A percentile compares a stretch with the other conserved stretches of the same genome.
phyloP scores from a whole-genome alignment of 208 protist species.

The Crithidia expoeki region DNA sequence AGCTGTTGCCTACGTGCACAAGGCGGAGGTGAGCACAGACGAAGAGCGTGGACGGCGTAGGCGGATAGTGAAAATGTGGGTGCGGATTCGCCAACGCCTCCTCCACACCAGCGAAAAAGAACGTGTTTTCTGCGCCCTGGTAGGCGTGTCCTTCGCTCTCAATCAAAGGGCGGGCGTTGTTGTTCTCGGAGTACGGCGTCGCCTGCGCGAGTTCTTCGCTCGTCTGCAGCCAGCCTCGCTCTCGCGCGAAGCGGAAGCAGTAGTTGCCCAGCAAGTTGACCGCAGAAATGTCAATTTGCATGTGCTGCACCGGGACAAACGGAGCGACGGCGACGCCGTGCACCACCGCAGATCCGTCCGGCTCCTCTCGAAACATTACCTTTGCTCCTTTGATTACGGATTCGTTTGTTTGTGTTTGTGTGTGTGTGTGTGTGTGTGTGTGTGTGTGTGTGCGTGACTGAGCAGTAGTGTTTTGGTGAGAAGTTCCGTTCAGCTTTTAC shows the following conservation, averaged over 20 bases:
- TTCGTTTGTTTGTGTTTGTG: too few species aligned
- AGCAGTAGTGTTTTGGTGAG: too few species aligned
- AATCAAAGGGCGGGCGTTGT: conserved; percentile 20
- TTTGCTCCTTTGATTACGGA: too few species aligned
- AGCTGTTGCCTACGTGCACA: conserved; percentile 56
- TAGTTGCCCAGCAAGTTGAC: conserved; percentile 63
- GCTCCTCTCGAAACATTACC: conserved; percentile 39
- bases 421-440: too few species aligned
- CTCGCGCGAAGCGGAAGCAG: conserved; percentile 55
- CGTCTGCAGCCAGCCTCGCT: conserved; percentile 67
- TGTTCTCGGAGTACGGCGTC: conserved; percentile 16
- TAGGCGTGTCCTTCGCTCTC: conserved; percentile 30
- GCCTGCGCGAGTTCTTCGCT: conserved; percentile 25
- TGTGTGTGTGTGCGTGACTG: too few species aligned
- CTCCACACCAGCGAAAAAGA: conserved; percentile 71
- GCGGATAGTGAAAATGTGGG: conserved; percentile 35
- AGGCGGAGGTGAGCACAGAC: conserved; percentile 41
- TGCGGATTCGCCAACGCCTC: conserved; percentile 32
- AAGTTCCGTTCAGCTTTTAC: too few species aligned
- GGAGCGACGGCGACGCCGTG: conserved; percentile 50
- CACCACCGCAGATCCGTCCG: conserved; percentile 60
- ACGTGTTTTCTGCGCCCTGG: conserved; percentile 36
- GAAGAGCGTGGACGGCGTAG: conserved; percentile 47
- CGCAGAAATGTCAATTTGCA: conserved; percentile 51
- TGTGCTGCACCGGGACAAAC: conserved; percentile 69